Evolutionary conservation across 2,329 filamentous ascomycete genomes (phyloP), one percentile per base, ranked within the genome.

Genomic region (Fusarium sp.): DNA sequence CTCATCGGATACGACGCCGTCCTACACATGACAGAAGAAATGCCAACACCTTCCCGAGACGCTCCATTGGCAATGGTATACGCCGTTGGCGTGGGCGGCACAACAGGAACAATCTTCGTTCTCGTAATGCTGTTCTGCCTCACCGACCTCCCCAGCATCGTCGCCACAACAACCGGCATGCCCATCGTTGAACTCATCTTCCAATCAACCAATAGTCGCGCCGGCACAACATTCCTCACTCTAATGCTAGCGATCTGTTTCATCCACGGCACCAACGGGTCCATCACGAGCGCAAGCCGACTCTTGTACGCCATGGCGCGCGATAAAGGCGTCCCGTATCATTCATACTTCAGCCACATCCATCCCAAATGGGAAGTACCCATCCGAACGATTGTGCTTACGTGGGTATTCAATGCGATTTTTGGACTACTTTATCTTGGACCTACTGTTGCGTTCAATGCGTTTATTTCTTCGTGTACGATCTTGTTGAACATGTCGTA

Each of bases 1-100:
- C 73, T 81, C 6, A 80, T 78, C 12, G 83, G 81, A 16, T 86
- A 83, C 61, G 83, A 85, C 59, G 83, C 80, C 9, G 80, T 81
- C 8, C 71, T 83, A 7, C 83, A 86, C 55, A 79, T 85, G 77
- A 81, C 81, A 9, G 83, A 85, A 65, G 83, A 85, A 65, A 84
- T 85, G 80, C 83, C 82, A 1, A 73, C 73, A 5, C 83, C 83
- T 1, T 64, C 78, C 2, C 66, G 77, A 8, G 82, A 85, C 45
- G 80, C 79, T 0, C 83, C 83, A 1, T 73, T 79, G 2, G 82
- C 83, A 2, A 83, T 85, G 66, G 68, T 85, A 0, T 81, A 84
- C 45, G 80, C 82, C 8, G 78, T 86, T 16, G 72, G 75, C 1
- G 80, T 84, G 3, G 83, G 82, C 3, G 83, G 82, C 1, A 77